Evolutionary conservation across 2,329 filamentous ascomycete genomes (phyloP), one percentile per base, ranked within the genome.

Genomic region (Epicoccum nigrum): DNA sequence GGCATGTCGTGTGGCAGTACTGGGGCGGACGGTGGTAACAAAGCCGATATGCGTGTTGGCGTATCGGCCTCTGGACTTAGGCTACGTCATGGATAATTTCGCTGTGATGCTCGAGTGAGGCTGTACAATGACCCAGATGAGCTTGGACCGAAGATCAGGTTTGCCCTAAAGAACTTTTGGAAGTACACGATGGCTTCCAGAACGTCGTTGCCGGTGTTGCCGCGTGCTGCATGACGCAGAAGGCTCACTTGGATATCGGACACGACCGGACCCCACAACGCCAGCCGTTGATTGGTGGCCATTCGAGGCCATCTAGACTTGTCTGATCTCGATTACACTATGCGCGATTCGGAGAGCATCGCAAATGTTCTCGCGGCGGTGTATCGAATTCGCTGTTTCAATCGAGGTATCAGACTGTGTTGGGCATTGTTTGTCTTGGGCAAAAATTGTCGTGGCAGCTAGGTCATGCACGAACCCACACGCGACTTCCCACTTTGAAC

Each of bases 41-140:
- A 28, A 20, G 27, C 27, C 43, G n/a, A 51, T 15, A 49, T 54
- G 50, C 51, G 53, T 30, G 4, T 19, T 37, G 30, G 32, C 31
- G 45, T 23, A 39, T 51, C 35, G 48, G 35, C 34, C 15, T 17
- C 35, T 39, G 5, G 47, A 43, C 34, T 47, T 40, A 9, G 23
- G 47, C 28, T 61, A 65, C 64, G 63, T 67, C 64, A 67, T 64
- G 20, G 45, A 50, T 17, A 6, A 23, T 28, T 33, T 28, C 4
- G n/a, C 20, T 7, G 12, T 13, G 13, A 9, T n/a, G 11, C 28
- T 30, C 7, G 28, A 30, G 32, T 16, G 20, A 28, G 12, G 27
- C 20, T 15, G 15, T 9, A 15, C 17, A 9, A 19, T 7, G 15
- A 7, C 23, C 11, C 21, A 17, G 21, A 17, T 2, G 16, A 7